These are phyloP conservation scores for Colletotrichum sp. DNA, from an alignment of 2,329 filamentous ascomycete species.

Conservation along the genomic window DNA sequence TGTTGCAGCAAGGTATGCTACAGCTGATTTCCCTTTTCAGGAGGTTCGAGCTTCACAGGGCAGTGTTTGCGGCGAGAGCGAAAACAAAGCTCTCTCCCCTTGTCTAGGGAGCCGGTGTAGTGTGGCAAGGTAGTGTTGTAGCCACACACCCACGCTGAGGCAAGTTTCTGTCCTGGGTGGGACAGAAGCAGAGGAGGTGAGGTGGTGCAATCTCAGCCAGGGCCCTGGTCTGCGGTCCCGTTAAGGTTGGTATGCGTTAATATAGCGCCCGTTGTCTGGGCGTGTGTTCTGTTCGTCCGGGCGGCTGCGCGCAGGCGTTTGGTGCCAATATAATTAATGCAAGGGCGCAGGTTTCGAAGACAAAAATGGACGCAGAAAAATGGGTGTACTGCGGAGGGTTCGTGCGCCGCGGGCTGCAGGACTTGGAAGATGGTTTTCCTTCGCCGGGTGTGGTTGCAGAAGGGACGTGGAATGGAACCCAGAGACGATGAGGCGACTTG, in stretches of 20 bases:
- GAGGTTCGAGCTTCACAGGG: background rate
- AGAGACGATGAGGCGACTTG: background rate
- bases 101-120: background rate
- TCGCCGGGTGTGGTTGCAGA: slow-evolving; percentile 8
- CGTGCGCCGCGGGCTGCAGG: background rate
- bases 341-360: background rate
- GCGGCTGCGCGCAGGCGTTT: background rate
- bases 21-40: background rate
- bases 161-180: background rate
- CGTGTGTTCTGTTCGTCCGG: background rate
- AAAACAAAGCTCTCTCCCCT: background rate
- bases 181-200: background rate
- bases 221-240: slow-evolving; percentile 10
- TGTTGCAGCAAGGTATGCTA: background rate
- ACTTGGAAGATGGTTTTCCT: background rate
- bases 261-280: background rate
- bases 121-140: background rate
- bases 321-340: background rate
- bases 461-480: background rate
- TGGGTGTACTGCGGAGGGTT: background rate
- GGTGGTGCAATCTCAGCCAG: background rate
- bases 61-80: background rate
- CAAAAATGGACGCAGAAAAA: background rate
- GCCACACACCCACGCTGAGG: background rate
- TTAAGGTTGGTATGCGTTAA: slow-evolving; percentile 13